phyloP scores from a whole-genome alignment of 257 asterid genomes.

The Jacaranda copaia region DNA sequence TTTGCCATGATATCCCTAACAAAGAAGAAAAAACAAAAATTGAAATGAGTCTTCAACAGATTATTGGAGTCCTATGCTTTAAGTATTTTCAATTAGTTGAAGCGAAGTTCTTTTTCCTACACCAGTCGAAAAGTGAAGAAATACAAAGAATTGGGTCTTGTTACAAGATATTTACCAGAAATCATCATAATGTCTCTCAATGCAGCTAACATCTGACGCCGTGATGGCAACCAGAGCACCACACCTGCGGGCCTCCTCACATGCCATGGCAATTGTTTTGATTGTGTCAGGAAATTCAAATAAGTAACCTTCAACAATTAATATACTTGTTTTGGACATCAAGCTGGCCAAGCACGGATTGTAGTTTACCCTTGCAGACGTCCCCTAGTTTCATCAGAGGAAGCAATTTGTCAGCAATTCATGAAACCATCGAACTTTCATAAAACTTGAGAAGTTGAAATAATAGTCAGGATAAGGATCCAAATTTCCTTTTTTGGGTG shows the following conservation, averaged over 20 bases:
- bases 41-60: slow-evolving; percentile 18
- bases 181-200: slow-evolving; percentile 89
- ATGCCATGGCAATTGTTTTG: slow-evolving; percentile 80
- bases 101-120: too few species aligned
- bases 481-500: not conserved
- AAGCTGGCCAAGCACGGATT: slow-evolving; percentile 76
- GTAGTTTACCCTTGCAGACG: slow-evolving; percentile 77
- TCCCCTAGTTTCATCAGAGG: slow-evolving; percentile 68
- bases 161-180: slow-evolving; percentile 67
- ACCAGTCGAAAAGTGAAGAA: slow-evolving; percentile 8
- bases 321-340: slow-evolving; percentile 79
- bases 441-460: slow-evolving; percentile 5
- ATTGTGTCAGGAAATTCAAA: slow-evolving; percentile 96
- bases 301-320: slow-evolving; percentile 91
- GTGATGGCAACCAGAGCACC: slow-evolving; percentile 97
- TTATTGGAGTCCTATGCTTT: too few species aligned
- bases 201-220: slow-evolving; percentile 94
- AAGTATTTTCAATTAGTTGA: too few species aligned
- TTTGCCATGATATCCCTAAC: slow-evolving; percentile 87
- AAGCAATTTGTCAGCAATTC: slow-evolving; percentile 32
- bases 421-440: slow-evolving; percentile 22
- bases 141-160: slow-evolving; percentile 11
- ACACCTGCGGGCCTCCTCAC: slow-evolving; percentile 82
- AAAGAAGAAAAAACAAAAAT: slow-evolving; percentile 1
- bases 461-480: not conserved